A percentile compares a stretch with the other conserved stretches of the same genome.
Conservation (phyloP, 2,329 filamentous ascomycete genomes). For the Cercospora janseana region DNA sequence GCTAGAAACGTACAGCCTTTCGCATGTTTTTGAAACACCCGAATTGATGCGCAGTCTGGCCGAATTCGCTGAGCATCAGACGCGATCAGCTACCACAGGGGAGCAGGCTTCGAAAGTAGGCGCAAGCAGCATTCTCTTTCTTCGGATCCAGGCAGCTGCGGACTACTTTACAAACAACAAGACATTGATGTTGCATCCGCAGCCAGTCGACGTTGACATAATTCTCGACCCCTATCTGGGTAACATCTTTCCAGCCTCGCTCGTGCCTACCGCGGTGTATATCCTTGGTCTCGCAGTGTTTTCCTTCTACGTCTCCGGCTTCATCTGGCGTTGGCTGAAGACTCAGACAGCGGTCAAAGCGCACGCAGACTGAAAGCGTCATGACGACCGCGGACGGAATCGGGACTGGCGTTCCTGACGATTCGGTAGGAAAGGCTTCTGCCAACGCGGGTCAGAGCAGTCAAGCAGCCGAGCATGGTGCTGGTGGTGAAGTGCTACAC, state of each 20-base stretch:
- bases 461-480: not conserved
- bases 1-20: constrained; percentile 63
- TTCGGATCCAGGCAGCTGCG: constrained; percentile 72
- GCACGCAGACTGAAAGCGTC: constrained; percentile 29
- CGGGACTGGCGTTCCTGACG: not conserved
- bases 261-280: constrained; percentile 70
- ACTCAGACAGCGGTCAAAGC: constrained; percentile 21
- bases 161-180: constrained; percentile 79
- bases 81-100: not conserved
- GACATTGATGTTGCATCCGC: constrained; percentile 71
- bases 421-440: not conserved
- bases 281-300: constrained; percentile 59
- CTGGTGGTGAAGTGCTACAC: too few relatives aligned
- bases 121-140: constrained; percentile 53
- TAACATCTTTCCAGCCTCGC: constrained; percentile 75
- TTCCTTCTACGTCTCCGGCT: constrained; percentile 52
- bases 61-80: constrained; percentile 29
- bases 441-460: not conserved
- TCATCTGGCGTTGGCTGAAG: constrained; percentile 40
- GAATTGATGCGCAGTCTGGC: constrained; percentile 34
- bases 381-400: not conserved
- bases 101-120: not conserved
- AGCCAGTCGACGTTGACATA: constrained; percentile 72
- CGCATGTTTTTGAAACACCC: constrained; percentile 54
- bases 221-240: constrained; percentile 82